Conservation (phyloP, 805 yeast genomes). For the Sugiyamaella valdiviana region DNA sequence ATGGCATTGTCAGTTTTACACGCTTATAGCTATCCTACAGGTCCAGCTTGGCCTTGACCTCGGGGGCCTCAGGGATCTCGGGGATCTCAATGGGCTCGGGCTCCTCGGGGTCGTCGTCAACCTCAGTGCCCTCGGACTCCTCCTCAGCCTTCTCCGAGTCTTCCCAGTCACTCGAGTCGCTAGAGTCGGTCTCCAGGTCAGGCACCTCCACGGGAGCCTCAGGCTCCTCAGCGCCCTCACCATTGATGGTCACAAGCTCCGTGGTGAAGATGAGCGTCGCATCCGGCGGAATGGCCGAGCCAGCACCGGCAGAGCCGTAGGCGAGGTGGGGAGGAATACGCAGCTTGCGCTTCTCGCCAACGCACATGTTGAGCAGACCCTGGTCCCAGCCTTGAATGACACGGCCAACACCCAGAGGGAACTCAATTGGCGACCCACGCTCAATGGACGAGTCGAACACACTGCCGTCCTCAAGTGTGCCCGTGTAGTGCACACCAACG, state of each 20-base stretch:
- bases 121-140: not conserved
- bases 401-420: slow-evolving; percentile 68
- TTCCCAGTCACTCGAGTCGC: not conserved
- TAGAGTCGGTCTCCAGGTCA: not conserved
- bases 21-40: not conserved
- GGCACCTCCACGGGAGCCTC: not conserved
- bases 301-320: slow-evolving; percentile 68
- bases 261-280: slow-evolving; percentile 65
- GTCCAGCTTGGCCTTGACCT: not conserved
- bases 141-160: not conserved
- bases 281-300: slow-evolving; percentile 70
- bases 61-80: not conserved
- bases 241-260: slow-evolving; percentile 54
- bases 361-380: slow-evolving; percentile 76
- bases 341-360: slow-evolving; percentile 78
- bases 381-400: slow-evolving; percentile 91
- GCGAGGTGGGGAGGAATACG: slow-evolving; percentile 74
- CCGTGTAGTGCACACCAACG: slow-evolving; percentile 74
- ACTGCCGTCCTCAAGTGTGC: slow-evolving; percentile 58
- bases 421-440: slow-evolving; percentile 62
- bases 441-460: slow-evolving; percentile 67
- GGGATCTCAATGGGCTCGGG: not conserved
- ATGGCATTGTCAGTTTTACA: not conserved
- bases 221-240: slow-evolving; percentile 21
- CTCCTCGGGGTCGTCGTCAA: slow-evolving; percentile 1